Evolutionary conservation across 352 stramenopile species (phyloP), one percentile per base, ranked within the genome.

Genomic region (Pythium grandisporangium): DNA sequence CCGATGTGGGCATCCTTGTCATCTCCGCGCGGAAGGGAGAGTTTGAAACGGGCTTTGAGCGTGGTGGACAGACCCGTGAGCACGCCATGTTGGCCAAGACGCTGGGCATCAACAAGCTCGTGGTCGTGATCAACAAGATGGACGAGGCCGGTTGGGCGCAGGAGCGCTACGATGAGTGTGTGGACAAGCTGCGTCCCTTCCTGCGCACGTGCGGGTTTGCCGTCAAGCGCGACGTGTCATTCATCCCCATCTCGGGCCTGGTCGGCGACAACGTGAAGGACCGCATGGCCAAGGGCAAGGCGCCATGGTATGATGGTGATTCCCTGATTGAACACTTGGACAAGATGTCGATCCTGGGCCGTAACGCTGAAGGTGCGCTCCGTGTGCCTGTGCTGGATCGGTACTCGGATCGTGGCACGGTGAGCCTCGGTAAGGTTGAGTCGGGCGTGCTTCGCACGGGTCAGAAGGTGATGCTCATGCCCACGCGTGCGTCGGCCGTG

Each of bases 41-140:
- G 72, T 99, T 99, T 67, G 96, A 99, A 65, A 95, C 96, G 20
- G 96, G 96, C 41, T 99, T 99, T 55, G 96, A 99, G 51, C 89
- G 93, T 45, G 93, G 93, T 53, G 96, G 96, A 40, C 96, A 99
- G 73, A 99, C 95, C 17, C 77, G 96, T 51, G 96, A 99, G 76
- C 96, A 99, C 70, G 96, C 96, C 13, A 93, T 99, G 77, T 71
- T 99, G 14, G 95, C 95, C 42, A 99, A 99, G 78, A 99, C 96
- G 26, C 75, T 99, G 30, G 96, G 96, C 20, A 97, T 99, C 21
- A 95, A 93, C 43, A 97, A 98, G 70, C 80, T 99, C 27, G 73
- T 99, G 47, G 95, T 99, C 26, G 96, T 97, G 13, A 97, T 99
- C 60, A 99, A 99, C 69, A 99, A 99, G 79, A 99, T 99, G 96